These are phyloP conservation scores for Flaveria ramosissima DNA, from an alignment of 129 eudicot species.

Conservation along the genomic window DNA sequence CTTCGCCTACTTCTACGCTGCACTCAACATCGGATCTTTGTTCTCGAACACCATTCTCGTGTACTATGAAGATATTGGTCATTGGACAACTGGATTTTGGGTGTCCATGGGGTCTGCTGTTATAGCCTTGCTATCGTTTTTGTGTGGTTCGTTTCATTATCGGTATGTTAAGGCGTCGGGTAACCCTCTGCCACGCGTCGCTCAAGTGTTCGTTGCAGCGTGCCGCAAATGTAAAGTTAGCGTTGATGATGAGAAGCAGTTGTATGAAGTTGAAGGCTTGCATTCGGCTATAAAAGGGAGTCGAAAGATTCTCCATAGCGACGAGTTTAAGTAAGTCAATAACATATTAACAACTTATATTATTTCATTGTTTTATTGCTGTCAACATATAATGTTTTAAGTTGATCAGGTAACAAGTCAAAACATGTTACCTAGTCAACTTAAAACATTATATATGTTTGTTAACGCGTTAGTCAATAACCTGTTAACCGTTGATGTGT, in stretches of 20 bases:
- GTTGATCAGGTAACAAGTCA: too few species aligned
- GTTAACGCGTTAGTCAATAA: too few species aligned
- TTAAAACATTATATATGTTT: too few species aligned
- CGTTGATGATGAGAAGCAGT: slow-evolving; percentile 31
- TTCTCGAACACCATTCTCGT: slow-evolving; percentile 78
- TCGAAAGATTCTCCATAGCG: slow-evolving; percentile 69
- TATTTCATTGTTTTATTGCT: too few species aligned
- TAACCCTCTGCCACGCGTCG: slow-evolving; percentile 77
- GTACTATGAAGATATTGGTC: slow-evolving; percentile 72
- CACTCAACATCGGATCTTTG: slow-evolving; percentile 80
- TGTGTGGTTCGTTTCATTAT: slow-evolving; percentile 58
- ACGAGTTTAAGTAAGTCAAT: slow-evolving; percentile 51
- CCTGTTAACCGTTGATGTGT: neutral
- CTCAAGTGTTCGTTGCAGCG: slow-evolving; percentile 76
- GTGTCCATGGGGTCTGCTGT: slow-evolving; percentile 59
- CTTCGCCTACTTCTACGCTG: slow-evolving; percentile 77
- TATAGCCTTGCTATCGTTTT: slow-evolving; percentile 46
- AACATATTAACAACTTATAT: neutral
- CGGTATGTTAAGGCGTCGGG: slow-evolving; percentile 65
- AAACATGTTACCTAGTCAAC: too few species aligned
- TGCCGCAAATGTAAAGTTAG: slow-evolving; percentile 41
- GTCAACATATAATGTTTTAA: too few species aligned
- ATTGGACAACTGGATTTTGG: slow-evolving; percentile 83
- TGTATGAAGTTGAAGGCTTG: slow-evolving; percentile 63
- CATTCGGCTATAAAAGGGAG: slow-evolving; percentile 85